phyloP scores from a whole-genome alignment of 176 grass and related monocot genomes.

The Avena sativa region DNA sequence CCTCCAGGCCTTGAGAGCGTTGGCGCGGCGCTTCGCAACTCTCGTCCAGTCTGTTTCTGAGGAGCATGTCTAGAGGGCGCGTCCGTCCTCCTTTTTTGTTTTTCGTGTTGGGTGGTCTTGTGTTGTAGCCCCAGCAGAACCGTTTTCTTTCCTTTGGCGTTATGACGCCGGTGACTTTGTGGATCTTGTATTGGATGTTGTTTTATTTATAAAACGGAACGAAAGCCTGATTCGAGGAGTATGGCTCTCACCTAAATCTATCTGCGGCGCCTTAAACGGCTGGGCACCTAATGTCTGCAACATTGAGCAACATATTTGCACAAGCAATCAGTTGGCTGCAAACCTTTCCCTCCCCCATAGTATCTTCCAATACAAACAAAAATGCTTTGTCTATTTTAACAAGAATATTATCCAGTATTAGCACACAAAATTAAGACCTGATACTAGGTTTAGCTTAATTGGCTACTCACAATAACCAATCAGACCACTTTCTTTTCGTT shows the following conservation, averaged over 20 bases:
- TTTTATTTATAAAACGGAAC: too few species aligned
- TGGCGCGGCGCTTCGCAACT: too few species aligned
- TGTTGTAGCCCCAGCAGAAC: too few species aligned
- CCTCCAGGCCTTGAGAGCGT: too few species aligned
- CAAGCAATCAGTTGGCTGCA: constrained; percentile 23
- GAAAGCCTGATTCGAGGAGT: neutral
- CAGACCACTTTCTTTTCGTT: neutral
- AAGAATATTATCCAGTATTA: neutral
- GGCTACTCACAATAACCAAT: neutral
- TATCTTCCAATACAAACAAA: neutral
- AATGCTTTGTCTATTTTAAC: neutral
- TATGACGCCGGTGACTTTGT: too few species aligned
- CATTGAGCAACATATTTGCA: constrained; percentile 27
- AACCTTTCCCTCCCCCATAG: neutral
- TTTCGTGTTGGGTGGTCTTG: too few species aligned
- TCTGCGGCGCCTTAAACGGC: neutral
- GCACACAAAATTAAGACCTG: neutral
- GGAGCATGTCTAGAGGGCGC: too few species aligned
- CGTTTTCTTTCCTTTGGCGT: too few species aligned
- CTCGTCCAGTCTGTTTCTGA: too few species aligned
- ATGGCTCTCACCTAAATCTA: neutral
- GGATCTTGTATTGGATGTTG: too few species aligned
- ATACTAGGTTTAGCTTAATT: neutral
- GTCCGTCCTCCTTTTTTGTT: too few species aligned
- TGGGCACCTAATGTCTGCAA: neutral